Percentiles rank a stretch among this genome's conserved stretches.
Conservation (phyloP, 2,329 filamentous ascomycete genomes). For the Rhytidhysteron rufulum region DNA sequence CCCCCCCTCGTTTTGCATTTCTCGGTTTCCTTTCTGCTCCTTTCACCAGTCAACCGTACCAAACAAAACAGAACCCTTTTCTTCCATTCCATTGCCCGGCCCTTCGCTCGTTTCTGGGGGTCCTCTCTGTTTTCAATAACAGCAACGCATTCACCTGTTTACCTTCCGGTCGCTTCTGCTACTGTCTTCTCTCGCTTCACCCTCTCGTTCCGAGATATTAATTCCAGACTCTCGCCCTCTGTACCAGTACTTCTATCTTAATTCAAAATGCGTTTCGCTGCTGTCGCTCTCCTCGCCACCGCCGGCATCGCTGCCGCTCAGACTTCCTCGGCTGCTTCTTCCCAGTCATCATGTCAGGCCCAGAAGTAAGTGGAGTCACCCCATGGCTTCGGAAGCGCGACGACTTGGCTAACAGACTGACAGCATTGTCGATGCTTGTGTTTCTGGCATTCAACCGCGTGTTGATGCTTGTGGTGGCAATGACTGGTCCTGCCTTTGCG, state of each 20-base stretch:
- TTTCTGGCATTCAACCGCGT: slow-evolving; percentile 37
- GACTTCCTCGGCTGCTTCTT: slow-evolving; percentile 20
- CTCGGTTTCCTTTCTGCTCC: neutral
- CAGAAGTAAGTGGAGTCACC: slow-evolving; percentile 36
- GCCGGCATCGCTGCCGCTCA: slow-evolving; percentile 39
- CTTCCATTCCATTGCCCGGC: too few species aligned
- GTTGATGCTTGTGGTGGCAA: slow-evolving; percentile 43
- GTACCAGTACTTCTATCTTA: neutral
- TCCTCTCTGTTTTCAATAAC: too few species aligned
- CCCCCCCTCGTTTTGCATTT: too few species aligned
- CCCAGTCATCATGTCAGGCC: slow-evolving; percentile 23
- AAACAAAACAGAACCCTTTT: too few species aligned
- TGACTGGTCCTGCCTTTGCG: slow-evolving; percentile 57
- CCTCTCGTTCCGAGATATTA: neutral
- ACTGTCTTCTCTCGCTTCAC: neutral
- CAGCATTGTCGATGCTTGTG: slow-evolving; percentile 52
- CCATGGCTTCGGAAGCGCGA: neutral
- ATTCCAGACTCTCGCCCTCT: neutral
- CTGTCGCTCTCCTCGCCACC: slow-evolving; percentile 26
- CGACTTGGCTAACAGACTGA: neutral
- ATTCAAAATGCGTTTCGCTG: slow-evolving; percentile 30
- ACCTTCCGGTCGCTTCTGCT: neutral
- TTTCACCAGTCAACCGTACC: too few species aligned
- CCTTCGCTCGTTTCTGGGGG: too few species aligned
- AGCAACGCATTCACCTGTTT: too few species aligned